These are phyloP conservation scores for Prunus mira DNA, from an alignment of 306 rosid species.

Conservation along the genomic window DNA sequence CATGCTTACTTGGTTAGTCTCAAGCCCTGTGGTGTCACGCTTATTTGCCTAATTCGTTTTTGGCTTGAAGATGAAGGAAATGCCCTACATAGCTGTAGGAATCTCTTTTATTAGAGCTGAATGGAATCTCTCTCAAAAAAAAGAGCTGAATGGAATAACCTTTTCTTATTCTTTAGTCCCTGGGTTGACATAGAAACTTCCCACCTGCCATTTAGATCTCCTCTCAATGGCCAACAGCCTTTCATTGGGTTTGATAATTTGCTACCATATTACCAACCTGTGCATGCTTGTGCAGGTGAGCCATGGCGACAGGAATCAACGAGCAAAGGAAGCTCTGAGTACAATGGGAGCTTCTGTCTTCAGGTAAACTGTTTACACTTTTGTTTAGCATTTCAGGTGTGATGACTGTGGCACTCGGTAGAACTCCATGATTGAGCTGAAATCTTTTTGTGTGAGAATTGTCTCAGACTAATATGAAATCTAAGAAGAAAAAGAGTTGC, in stretches of 20 bases:
- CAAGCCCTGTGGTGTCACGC: slow-evolving; percentile 4
- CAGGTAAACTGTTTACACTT: slow-evolving; percentile 56
- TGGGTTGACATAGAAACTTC: neutral
- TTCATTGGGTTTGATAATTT: slow-evolving; percentile 15
- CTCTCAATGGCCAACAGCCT: neutral
- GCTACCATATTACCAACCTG: slow-evolving; percentile 14
- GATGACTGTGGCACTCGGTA: slow-evolving; percentile 3
- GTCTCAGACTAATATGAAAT: neutral
- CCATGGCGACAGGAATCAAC: slow-evolving; percentile 65
- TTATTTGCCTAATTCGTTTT: neutral
- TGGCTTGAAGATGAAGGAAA: neutral
- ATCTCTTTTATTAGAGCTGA: neutral
- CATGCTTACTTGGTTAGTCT: slow-evolving; percentile 92
- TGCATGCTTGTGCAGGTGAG: slow-evolving; percentile 52
- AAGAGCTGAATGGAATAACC: neutral
- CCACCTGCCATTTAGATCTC: neutral
- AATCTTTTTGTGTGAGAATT: slow-evolving; percentile 4
- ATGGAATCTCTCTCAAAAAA: neutral
- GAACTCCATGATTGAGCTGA: slow-evolving; percentile 13
- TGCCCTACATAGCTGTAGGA: neutral
- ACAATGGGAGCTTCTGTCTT: slow-evolving; percentile 98
- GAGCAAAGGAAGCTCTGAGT: slow-evolving; percentile 75
- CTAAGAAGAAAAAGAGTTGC: neutral
- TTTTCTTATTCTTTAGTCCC: neutral
- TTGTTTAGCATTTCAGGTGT: slow-evolving; percentile 18